A percentile compares a stretch with the other conserved stretches of the same genome.
phyloP scores from a whole-genome alignment of 306 rosid genomes.

The Glycyrrhiza uralensis region DNA sequence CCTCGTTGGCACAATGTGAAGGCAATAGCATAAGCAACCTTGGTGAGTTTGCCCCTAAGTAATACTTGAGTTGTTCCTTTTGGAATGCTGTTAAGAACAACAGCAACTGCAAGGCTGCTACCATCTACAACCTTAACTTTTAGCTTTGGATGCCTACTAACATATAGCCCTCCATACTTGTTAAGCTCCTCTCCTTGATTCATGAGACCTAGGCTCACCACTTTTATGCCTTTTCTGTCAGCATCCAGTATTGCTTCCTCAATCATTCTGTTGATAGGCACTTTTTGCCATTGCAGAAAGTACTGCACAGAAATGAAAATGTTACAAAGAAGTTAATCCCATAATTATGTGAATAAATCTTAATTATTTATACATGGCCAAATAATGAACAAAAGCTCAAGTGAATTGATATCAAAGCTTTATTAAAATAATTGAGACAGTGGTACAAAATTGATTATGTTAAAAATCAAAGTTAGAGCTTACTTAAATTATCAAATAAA shows the following conservation, averaged over 20 bases:
- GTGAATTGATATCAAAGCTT: background rate
- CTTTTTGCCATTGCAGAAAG: slow-evolving; percentile 28
- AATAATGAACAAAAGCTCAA: background rate
- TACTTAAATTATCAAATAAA: too few relatives aligned
- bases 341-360: background rate
- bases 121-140: slow-evolving; percentile 76
- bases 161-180: slow-evolving; percentile 51
- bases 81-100: slow-evolving; percentile 54
- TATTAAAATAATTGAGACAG: background rate
- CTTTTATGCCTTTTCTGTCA: slow-evolving; percentile 40
- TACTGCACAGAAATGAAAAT: slow-evolving; percentile 10
- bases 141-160: slow-evolving; percentile 45
- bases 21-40: slow-evolving; percentile 62
- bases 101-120: slow-evolving; percentile 58
- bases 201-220: slow-evolving; percentile 41
- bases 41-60: slow-evolving; percentile 62
- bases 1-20: slow-evolving; percentile 46
- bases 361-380: background rate
- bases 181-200: slow-evolving; percentile 68
- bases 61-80: slow-evolving; percentile 60
- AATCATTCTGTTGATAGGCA: slow-evolving; percentile 31
- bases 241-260: slow-evolving; percentile 46
- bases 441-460: background rate
- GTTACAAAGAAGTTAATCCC: background rate
- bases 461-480: background rate